A percentile compares a stretch with the other conserved stretches of the same genome.
Evolutionary conservation across 2,329 filamentous ascomycete species (phyloP).

Genomic region (Fusarium guadeloupense): DNA sequence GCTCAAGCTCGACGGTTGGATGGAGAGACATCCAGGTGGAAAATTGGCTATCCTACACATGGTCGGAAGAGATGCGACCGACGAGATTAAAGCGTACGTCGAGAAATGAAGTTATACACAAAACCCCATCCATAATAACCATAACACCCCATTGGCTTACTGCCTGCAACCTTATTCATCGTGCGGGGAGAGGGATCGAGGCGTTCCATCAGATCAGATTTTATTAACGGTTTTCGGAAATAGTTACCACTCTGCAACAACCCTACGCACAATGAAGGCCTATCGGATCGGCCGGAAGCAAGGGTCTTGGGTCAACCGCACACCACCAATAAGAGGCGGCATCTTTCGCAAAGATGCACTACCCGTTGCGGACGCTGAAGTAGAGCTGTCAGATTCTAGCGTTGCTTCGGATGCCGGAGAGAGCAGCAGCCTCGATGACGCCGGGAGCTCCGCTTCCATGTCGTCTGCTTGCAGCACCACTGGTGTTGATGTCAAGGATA

Average conservation of each 20-base stretch:
- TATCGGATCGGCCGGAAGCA: slow-evolving; percentile 68
- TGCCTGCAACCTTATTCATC: neutral
- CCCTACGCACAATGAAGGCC: slow-evolving; percentile 65
- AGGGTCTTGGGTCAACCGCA: slow-evolving; percentile 65
- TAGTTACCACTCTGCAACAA: slow-evolving; percentile 66
- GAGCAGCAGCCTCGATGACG: slow-evolving; percentile 20
- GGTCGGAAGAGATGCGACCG: slow-evolving; percentile 51
- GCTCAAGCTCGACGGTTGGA: slow-evolving; percentile 66
- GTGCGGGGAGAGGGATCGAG: slow-evolving; percentile 3
- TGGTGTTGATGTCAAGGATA: slow-evolving; percentile 3
- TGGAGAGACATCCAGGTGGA: slow-evolving; percentile 67
- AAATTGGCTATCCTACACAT: slow-evolving; percentile 67
- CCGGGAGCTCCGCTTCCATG: slow-evolving; percentile 31
- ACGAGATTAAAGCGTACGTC: slow-evolving; percentile 49
- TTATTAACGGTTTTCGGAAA: slow-evolving; percentile 33
- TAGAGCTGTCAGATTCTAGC: slow-evolving; percentile 24
- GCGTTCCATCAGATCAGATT: neutral
- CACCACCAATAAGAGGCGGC: slow-evolving; percentile 66
- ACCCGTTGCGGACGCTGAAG: neutral
- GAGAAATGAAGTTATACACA: slow-evolving; percentile 6
- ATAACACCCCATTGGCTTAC: slow-evolving; percentile 28
- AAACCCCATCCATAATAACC: neutral
- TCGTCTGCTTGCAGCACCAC: slow-evolving; percentile 30
- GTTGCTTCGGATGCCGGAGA: slow-evolving; percentile 34
- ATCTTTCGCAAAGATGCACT: slow-evolving; percentile 45